Evolutionary conservation across 1,284 basidiomycete genomes (phyloP), one percentile per base, ranked within the genome.

Genomic region (Fereydounia khargensis): DNA sequence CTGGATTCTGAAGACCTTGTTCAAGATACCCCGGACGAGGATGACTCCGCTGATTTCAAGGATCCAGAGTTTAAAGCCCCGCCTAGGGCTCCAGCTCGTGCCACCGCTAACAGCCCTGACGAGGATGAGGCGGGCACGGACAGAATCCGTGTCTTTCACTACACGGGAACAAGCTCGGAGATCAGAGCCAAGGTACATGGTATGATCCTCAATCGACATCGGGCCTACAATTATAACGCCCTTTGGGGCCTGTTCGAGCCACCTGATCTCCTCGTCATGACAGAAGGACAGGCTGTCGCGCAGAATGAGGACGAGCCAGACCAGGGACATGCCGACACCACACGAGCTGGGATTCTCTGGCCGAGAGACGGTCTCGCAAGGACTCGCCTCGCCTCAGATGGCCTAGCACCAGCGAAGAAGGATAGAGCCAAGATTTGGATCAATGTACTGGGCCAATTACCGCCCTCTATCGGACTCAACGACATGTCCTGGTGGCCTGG

Each of bases 401-500:
- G 40, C 8, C 51, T 49, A 25, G 16, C 36, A 3, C n/a, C 3
- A 11, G 42, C 49, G 23, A 56, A 56, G 23, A 45, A 30, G 25
- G 25, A 27, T 19, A 35, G 51, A 13, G 6, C 46, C 17, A 42
- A 38, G 24, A 42, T 47, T 33, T 52, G 49, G 59, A 13, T 30
- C 11, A 24, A 25, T n/a, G 13, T 36, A 36, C 54, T 52, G 19
- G 44, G 44, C 5, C 53, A 53, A 5, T 52, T 46, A 43, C 21
- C 56, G 18, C 53, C 59, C 2, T 21, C 39, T 17, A 18, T 48
- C 16, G 41, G 41, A n/a, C n/a, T 62, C 20, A 49, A 45, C 30
- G 59, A 62, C 17, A 39, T 48, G 41, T 39, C 20, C 16, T 62
- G 59, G 59, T 62, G 36, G 34, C 59, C 59, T 0, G 59, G 59